Base-by-base conservation (phyloP, 179 eudicot species). In the Drosera spatulata region DNA sequence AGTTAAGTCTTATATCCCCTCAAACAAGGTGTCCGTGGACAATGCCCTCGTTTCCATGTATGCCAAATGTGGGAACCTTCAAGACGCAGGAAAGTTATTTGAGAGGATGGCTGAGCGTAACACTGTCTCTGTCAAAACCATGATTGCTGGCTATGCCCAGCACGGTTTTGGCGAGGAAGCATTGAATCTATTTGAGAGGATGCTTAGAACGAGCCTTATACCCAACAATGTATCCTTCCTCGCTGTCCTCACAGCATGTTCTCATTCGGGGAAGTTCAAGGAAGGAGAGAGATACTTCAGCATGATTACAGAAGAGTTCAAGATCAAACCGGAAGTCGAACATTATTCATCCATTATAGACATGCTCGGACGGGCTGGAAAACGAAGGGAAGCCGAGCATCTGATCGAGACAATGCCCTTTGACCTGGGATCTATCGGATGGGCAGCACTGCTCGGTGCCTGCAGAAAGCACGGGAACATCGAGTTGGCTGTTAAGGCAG, bases 261-360 rank as follows among this genome's bases (percentile, higher is more conserved):
- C 82, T 33, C 96, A 91, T 72, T 78, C 94, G 0, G 91, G 97
- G 56, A 81, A 74, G 73, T 81, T 83, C 39, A 75, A 81, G 63
- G 81, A 91, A 75, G 97, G 94, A 4, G 69, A 69, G 63, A 72
- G 72, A 41, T 81, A 71, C 60, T 91, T 91, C 53, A 60, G 59
- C 13, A 59, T 80, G 67, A 85, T 91, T 90, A 71, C 52, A 39
- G 70, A 71, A 22, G 73, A 68, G 39, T 87, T 73, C 4, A 74
- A 78, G 41, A 77, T 91, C 56, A 74, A 73, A 44, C 91, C 97
- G 54, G 85, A 78, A 70, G 72, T 65, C 38, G 85, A 87, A 55
- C 97, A 91, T 55, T 87, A 72, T 64, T 74, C 96, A 3, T 91
- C 96, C 82, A 85, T 85, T 88, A 80, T 91, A 63, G 97, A 91